Evolutionary conservation across 257 asterid genomes (phyloP), one percentile per base, ranked within the genome.

Genomic region (Gentiana macrophylla): DNA sequence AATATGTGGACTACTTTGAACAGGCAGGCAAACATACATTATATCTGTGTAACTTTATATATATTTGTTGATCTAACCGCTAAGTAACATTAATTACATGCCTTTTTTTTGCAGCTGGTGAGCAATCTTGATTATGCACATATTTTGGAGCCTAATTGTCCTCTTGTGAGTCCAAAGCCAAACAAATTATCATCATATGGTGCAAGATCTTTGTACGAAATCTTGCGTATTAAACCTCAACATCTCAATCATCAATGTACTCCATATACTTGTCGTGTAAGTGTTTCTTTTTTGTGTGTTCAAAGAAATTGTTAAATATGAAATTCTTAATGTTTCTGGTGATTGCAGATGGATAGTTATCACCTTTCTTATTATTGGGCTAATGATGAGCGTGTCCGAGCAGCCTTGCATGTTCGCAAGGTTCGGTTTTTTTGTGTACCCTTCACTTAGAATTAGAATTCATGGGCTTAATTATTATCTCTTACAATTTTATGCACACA

Each of bases 341-440:
- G 33, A 5, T 46, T 53, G 10, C 41, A 72, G 77, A 53, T 32
- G 34, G 70, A 72, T 4, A 68, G 77, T 9, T 10, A 43, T n/a
- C 38, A 32, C 33, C 73, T 67, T 12, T 24, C 52, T 15, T 52
- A 59, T 34, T 47, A 63, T 34, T 76, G 81, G 78, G 62, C 63
- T 4, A 76, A 72, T 34, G 69, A 76, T 33, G 52, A 65, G 49
- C 35, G 37, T 38, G 71, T 72, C 38, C 75, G 11, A 54, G 62
- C 65, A 13, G 75, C 81, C 36, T 75, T 75, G n/a, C 73, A 68
- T 68, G 57, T 75, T 35, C 57, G 75, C 9, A 48, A 76, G 75
- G 81, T 76, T 67, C 12, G 49, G 24, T 8, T 37, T 4, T 11
- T 52, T 2, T 37, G 33, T 13, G 36, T 3, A 5, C 49, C 60